Evolutionary conservation across 2,329 filamentous ascomycete genomes (phyloP), one percentile per base, ranked within the genome.

Genomic region (Aspergillus sp.): DNA sequence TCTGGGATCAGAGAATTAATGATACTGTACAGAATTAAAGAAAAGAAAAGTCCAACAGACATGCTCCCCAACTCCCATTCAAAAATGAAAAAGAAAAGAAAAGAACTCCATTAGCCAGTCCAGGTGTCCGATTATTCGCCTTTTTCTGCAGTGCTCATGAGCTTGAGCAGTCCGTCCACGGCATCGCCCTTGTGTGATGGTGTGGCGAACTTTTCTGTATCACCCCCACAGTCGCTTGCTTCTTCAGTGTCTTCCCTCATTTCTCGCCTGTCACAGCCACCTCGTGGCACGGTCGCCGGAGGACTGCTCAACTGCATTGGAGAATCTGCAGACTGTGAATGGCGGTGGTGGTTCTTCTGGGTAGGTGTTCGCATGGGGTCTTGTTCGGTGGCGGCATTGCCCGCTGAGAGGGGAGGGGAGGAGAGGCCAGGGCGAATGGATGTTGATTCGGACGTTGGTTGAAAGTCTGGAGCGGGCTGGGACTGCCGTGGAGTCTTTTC

Each of bases 121-220:
- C 56, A 58, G 6, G 50, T 19, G 19, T 19, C 56, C 7, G 50
- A 42, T n/a, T 43, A 53, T 29, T 60, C 54, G 28, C 53, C 54
- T 37, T 56, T 50, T 28, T 58, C 57, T 7, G 58, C 52, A 26
- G 64, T 68, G 19, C 58, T 62, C 66, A 68, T 69, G 9, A 69
- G 53, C 45, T 67, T 67, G 30, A 69, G 49, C 28, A 69, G 44
- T 26, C 66, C 66, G 44, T 69, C 65, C 5, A 67, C 59, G 1
- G 66, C 66, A 33, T 66, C 64, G 11, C 65, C 66, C 32, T 57
- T 49, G 39, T 68, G 61, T 31, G 60, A 59, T 12, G 58, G 59
- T 7, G 59, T 38, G n/a, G 28, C 2, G 5, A 31, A 8, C 6
- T 13, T 32, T 12, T 28, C 19, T 31, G 33, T 27, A 28, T 13